Percentiles rank a stretch among this genome's conserved stretches.
Conservation (phyloP, 2,329 filamentous ascomycete genomes). For the Stagonosporopsis chrysanthemi region DNA sequence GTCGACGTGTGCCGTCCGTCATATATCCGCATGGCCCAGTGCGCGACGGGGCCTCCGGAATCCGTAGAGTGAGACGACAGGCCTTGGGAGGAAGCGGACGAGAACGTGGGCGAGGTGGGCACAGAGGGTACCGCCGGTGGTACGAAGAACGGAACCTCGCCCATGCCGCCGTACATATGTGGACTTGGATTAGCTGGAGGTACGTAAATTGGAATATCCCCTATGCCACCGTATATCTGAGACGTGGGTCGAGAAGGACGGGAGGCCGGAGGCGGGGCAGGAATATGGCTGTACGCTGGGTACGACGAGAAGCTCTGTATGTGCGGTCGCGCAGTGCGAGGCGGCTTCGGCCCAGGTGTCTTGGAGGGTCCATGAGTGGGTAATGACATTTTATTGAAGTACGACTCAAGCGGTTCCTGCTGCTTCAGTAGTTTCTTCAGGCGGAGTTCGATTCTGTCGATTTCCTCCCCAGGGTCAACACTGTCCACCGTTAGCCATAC, state of each 20-base stretch:
- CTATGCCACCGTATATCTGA: constrained; percentile 31
- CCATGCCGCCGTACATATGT: constrained; percentile 31
- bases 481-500: constrained; percentile 32
- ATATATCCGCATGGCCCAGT: constrained; percentile 56
- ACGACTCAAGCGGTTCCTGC: constrained; percentile 46
- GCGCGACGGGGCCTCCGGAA: constrained; percentile 42
- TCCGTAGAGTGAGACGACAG: constrained; percentile 48
- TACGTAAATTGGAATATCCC: constrained; percentile 42
- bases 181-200: constrained; percentile 34
- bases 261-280: constrained; percentile 23
- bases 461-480: constrained; percentile 39
- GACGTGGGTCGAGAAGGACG: constrained; percentile 16
- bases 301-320: constrained; percentile 40
- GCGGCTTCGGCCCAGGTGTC: constrained; percentile 41
- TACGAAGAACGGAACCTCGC: constrained; percentile 42
- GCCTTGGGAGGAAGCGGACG: constrained; percentile 53
- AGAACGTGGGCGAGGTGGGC: constrained; percentile 53
- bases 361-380: constrained; percentile 32
- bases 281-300: constrained; percentile 28
- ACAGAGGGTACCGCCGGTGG: constrained; percentile 49
- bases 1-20: constrained; percentile 52
- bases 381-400: constrained; percentile 41
- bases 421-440: constrained; percentile 46
- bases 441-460: constrained; percentile 36
- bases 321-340: constrained; percentile 37